Evolutionary conservation across 352 stramenopile genomes (phyloP), one percentile per base, ranked within the genome.

Genomic region (Phytophthora lateralis): DNA sequence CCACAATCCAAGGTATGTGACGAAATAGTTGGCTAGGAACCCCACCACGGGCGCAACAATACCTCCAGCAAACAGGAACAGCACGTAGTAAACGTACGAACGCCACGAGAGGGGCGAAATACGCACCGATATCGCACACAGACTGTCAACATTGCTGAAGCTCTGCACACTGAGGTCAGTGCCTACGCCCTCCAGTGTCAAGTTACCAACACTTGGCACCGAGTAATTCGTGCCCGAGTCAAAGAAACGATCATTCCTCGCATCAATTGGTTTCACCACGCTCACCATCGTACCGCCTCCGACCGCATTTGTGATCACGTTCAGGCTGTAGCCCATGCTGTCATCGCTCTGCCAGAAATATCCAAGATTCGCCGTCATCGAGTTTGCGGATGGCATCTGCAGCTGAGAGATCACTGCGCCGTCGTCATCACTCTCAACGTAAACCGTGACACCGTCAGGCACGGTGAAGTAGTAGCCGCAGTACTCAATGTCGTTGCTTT

Each of bases 1-100:
- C 87, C 84, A 95, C 15, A 95, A 43, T 9, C 87, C 87, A 27
- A 91, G 52, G 55, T 82, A 93, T 38, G 80, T 91, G 34, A 93
- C 78, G 45, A 95, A 60, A 60, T 94, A 95, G 47, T 95, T 94
- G 37, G 76, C 68, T 12, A 74, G 55, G 4, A 95, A 76, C 74
- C 87, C 81, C 17, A 75, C 72, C 7, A 80, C 66, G 2, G 87
- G 80, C 6, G 82, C 78, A 26, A 95, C 69, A 37, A 95, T 84
- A 46, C 81, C 86, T 34, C 85, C 87, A 7, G 82, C 67, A 38
- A 95, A 79, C 21, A 95, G 69, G 41, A 93, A 75, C 37, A 88
- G 32, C 17, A 93, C 54, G 57, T 93, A 91, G 51, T 88, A 80
- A 3, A 78, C 55, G 42, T 91, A 73, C 4, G 73, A 89, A 8